Percentiles rank a stretch among this genome's conserved stretches.
Conservation (phyloP, 1,284 basidiomycete species). For the Omphalotus olearius region DNA sequence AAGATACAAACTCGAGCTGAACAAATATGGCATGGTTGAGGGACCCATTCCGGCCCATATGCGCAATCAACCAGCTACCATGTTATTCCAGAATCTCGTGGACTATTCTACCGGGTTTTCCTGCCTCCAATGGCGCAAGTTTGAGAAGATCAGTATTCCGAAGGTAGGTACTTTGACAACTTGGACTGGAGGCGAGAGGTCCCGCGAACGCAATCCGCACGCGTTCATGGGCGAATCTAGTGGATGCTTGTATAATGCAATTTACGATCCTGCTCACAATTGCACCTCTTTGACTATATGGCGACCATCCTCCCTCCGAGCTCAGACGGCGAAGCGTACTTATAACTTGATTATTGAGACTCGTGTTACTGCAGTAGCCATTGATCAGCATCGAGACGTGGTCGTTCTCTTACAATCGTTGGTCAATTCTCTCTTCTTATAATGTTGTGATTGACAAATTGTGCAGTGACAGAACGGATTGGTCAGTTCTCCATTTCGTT, state of each 20-base stretch:
- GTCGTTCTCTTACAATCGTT: neutral
- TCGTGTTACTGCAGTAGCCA: neutral
- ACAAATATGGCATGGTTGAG: neutral
- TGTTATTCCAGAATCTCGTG: neutral
- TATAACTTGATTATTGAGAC: neutral
- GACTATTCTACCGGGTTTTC: neutral
- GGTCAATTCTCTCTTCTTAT: neutral
- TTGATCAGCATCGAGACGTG: neutral
- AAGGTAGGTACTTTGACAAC: neutral
- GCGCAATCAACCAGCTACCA: neutral
- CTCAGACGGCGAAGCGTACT: neutral
- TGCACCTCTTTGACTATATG: neutral
- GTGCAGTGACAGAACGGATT: too few relatives aligned
- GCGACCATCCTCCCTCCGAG: neutral
- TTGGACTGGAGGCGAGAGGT: neutral
- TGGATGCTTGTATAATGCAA: neutral
- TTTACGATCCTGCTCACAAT: neutral
- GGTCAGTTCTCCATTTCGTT: too few relatives aligned
- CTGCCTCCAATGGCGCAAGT: neutral
- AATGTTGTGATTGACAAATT: neutral
- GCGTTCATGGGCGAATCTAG: neutral
- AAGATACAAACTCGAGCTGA: neutral
- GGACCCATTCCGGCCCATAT: neutral
- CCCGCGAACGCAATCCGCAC: neutral
- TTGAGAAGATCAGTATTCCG: neutral